Evolutionary conservation across 106 monocot genomes (phyloP), one percentile per base, ranked within the genome.

Genomic region (Acanthochlamys bracteata): DNA sequence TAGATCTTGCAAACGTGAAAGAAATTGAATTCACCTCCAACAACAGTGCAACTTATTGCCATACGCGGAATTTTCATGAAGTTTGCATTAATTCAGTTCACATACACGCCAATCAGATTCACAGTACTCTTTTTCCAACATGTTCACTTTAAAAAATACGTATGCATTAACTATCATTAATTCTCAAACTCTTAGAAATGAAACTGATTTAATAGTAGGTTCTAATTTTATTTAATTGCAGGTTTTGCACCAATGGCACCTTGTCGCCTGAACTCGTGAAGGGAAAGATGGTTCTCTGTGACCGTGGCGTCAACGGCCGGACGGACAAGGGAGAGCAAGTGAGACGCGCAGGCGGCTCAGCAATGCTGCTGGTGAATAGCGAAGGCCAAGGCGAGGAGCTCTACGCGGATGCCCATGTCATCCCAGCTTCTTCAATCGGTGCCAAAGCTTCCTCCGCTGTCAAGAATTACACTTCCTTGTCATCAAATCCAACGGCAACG

Each of bases 271-370:
- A 67, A 39, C 59, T 72, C 7, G 76, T 73, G 3, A 58, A 61
- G 17, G 76, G 81, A 17, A 76, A 73, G 49, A 65, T 82, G 0
- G 81, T 82, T 4, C 40, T 77, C 7, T 82, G 81, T 46, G 81
- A 82, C 13, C 42, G 53, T 10, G 80, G 74, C 16, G 1, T 61
- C 15, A 60, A n/a, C n/a, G 61, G 62, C 45, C 64, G 73, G 27
- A 26, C 55, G 0, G n/a, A 66, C 66, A 82, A 82, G 55, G 82
- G 76, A 12, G 66, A 74, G 56, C n/a, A 60, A 22, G 82, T 74
- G 1, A 73, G 66, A 56, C 60, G 17, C 11, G 77, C 76, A 10
- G 77, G 82, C 10, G 77, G 76, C 20, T 45, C 46, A 19, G 82
- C 65, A 11, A 70, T 82, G 76, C 41, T 82, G 3, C 56, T 82